Percentiles rank a stretch among this genome's conserved stretches.
Conservation (phyloP, 2,329 filamentous ascomycete genomes). For the Alternaria sp. region DNA sequence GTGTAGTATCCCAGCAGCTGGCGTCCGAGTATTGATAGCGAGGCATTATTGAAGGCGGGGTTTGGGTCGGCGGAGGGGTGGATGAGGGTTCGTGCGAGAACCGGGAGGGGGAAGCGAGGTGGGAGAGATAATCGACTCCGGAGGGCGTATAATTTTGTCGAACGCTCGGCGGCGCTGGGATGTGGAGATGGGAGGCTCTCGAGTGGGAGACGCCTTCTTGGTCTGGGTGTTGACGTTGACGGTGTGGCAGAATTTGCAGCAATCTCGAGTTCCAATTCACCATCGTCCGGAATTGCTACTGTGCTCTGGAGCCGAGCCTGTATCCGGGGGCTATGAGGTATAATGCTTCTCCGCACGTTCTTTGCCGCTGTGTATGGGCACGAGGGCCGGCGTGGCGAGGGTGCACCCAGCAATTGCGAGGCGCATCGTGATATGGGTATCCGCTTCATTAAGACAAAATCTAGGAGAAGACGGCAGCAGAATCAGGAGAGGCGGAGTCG, state of each 20-base stretch:
- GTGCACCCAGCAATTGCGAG: conserved; percentile 62
- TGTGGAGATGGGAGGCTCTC: conserved; percentile 72
- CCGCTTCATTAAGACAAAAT: conserved; percentile 61
- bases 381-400: conserved; percentile 52
- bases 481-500: conserved; percentile 19
- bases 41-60: conserved; percentile 84
- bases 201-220: conserved; percentile 20
- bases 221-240: conserved; percentile 7
- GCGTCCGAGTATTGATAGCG: conserved; percentile 79
- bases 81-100: conserved; percentile 83
- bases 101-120: conserved; percentile 80
- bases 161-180: conserved; percentile 69
- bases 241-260: conserved; percentile 11
- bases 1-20: conserved; percentile 88
- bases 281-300: conserved; percentile 16
- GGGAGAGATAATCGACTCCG: conserved; percentile 88
- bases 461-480: conserved; percentile 7
- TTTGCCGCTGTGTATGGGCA: conserved; percentile 39
- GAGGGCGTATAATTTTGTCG: conserved; percentile 89
- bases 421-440: conserved; percentile 67
- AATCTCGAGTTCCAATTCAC: conserved; percentile 19
- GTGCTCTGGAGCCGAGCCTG: conserved; percentile 35
- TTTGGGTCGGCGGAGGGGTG: conserved; percentile 83
- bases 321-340: conserved; percentile 39
- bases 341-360: conserved; percentile 29